Evolutionary conservation across 768 basidiomycete species (phyloP).

Genomic region (Trametes coccinea): DNA sequence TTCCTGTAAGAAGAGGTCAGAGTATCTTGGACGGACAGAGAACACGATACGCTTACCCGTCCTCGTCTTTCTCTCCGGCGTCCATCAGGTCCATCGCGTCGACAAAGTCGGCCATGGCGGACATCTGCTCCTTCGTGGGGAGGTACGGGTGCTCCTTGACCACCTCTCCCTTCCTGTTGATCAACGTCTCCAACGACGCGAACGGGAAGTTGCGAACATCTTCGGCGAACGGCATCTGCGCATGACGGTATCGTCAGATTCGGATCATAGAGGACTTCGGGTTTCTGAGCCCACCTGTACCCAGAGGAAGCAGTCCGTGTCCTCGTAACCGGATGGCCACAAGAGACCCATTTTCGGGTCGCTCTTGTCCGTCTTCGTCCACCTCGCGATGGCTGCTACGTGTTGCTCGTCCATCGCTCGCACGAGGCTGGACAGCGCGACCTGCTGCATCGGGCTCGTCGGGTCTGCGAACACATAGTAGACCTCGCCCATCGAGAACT

Average conservation of each 20-base stretch:
- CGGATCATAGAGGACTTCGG: slow-evolving; percentile 14
- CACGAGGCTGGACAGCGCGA: slow-evolving; percentile 84
- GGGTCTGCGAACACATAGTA: slow-evolving; percentile 84
- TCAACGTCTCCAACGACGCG: slow-evolving; percentile 70
- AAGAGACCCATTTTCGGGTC: slow-evolving; percentile 89
- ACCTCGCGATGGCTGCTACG: slow-evolving; percentile 78
- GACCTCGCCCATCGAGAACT: slow-evolving; percentile 81
- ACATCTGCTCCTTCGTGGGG: slow-evolving; percentile 74
- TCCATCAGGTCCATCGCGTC: slow-evolving; percentile 86
- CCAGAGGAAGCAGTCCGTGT: slow-evolving; percentile 81
- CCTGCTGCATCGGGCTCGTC: slow-evolving; percentile 64
- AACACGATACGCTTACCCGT: slow-evolving; percentile 50
- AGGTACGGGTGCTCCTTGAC: slow-evolving; percentile 79
- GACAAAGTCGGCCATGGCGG: slow-evolving; percentile 86
- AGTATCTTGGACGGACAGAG: no score
- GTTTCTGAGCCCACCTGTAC: slow-evolving; percentile 52
- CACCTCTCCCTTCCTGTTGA: slow-evolving; percentile 72
- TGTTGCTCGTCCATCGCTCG: slow-evolving; percentile 72
- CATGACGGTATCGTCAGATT: neutral
- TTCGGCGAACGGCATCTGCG: slow-evolving; percentile 92
- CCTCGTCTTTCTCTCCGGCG: slow-evolving; percentile 72
- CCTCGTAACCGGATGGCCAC: slow-evolving; percentile 56
- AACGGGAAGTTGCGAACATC: slow-evolving; percentile 89
- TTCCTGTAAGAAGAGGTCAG: slow-evolving; percentile 42
- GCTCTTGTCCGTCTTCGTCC: slow-evolving; percentile 69